Conservation (phyloP, 176 grass and related monocot species). For the Bothriochloa decipiens region DNA sequence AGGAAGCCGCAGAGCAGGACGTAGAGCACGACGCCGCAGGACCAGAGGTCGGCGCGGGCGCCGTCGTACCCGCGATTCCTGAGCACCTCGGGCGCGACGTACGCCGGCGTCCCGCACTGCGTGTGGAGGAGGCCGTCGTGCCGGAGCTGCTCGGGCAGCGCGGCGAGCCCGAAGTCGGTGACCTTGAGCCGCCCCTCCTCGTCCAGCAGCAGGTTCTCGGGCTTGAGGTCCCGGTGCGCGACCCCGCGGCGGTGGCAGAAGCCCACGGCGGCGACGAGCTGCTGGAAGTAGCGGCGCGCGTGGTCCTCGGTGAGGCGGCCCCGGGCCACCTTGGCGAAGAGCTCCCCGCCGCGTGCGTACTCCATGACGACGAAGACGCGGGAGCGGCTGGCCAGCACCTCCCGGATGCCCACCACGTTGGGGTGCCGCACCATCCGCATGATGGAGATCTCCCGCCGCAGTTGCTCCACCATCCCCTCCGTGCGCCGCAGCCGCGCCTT, state of each 20-base stretch:
- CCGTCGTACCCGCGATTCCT: constrained; percentile 83
- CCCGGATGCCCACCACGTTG: constrained; percentile 72
- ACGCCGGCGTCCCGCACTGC: constrained; percentile 97
- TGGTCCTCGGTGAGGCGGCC: constrained; percentile 67
- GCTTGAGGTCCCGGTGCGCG: constrained; percentile 96
- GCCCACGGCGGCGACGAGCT: constrained; percentile 81
- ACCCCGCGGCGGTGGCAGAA: constrained; percentile 95
- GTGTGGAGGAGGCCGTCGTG: constrained; percentile 93
- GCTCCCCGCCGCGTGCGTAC: constrained; percentile 76
- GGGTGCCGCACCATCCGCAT: constrained; percentile 89
- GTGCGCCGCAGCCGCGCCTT: constrained; percentile 69
- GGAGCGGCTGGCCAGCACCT: constrained; percentile 85
- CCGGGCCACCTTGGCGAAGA: constrained; percentile 66
- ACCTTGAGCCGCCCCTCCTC: constrained; percentile 68
- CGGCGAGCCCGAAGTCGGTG: constrained; percentile 92
- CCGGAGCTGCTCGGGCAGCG: constrained; percentile 84
- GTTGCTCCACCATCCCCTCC: constrained; percentile 85
- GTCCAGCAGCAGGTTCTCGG: constrained; percentile 93
- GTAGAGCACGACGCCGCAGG: constrained; percentile 94
- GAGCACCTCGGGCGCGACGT: constrained; percentile 95
- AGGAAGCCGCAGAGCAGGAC: constrained; percentile 87
- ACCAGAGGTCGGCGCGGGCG: constrained; percentile 79
- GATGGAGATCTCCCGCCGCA: constrained; percentile 90
- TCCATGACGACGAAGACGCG: constrained; percentile 95
- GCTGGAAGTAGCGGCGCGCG: constrained; percentile 80